Conservation (phyloP, 2,329 filamentous ascomycete species). For the Aurifilum marmelostoma region DNA sequence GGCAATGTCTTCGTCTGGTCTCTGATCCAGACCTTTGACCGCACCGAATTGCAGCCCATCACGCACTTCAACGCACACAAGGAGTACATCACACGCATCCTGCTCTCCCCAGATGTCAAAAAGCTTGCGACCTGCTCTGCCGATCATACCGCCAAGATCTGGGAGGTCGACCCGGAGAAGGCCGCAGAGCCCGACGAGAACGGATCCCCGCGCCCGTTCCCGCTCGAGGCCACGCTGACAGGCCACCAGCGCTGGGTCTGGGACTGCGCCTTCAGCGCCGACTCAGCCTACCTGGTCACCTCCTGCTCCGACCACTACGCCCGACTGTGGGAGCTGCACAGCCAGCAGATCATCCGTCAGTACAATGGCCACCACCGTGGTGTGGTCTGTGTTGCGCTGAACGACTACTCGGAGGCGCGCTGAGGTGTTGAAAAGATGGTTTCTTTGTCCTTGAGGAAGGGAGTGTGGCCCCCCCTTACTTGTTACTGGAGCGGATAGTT, state of each 20-base stretch:
- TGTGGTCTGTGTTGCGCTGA: conserved; percentile 88
- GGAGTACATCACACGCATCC: conserved; percentile 88
- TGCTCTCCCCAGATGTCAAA: conserved; percentile 90
- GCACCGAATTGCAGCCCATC: conserved; percentile 82
- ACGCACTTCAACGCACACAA: conserved; percentile 90
- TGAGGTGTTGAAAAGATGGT: conserved; percentile 29
- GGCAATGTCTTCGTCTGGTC: conserved; percentile 98
- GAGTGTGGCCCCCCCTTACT: too few species aligned
- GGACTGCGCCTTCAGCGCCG: conserved; percentile 94
- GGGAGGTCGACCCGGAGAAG: conserved; percentile 80
- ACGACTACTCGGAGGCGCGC: conserved; percentile 73
- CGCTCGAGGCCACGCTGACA: conserved; percentile 82
- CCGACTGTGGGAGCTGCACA: conserved; percentile 83
- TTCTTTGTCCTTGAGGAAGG: too few species aligned
- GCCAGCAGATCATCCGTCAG: conserved; percentile 88
- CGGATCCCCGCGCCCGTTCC: conserved; percentile 61
- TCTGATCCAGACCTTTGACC: conserved; percentile 80
- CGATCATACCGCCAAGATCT: conserved; percentile 93
- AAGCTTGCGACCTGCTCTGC: conserved; percentile 93
- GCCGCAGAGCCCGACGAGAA: conserved; percentile 40
- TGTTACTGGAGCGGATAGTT: too few species aligned
- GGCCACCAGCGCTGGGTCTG: conserved; percentile 96
- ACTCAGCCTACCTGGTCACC: conserved; percentile 90
- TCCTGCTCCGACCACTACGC: conserved; percentile 94
- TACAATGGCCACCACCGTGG: conserved; percentile 94